phyloP scores from a whole-genome alignment of 257 asterid species.

The Solanum gracilifrons region DNA sequence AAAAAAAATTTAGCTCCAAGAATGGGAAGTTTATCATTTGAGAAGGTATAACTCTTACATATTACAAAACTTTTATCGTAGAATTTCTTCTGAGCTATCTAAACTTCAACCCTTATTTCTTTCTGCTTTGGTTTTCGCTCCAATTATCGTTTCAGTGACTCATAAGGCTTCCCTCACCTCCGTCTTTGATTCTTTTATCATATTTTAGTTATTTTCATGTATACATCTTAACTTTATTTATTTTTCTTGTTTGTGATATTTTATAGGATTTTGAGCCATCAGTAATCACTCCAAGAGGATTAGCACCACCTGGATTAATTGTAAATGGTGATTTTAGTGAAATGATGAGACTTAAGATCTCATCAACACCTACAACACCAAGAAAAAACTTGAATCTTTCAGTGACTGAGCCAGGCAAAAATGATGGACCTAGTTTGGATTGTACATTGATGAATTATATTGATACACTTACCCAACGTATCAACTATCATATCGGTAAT shows the following conservation, averaged over 20 bases:
- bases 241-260: background rate
- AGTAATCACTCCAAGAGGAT: background rate
- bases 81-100: background rate
- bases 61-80: background rate
- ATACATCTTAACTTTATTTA: background rate
- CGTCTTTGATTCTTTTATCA: background rate
- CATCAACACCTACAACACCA: background rate
- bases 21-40: conserved; percentile 1
- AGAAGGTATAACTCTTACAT: background rate
- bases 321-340: background rate
- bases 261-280: conserved; percentile 1
- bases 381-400: conserved; percentile 1
- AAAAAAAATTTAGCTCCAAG: background rate
- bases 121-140: background rate
- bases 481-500: conserved; percentile 3
- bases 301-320: background rate
- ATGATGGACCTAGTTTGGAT: background rate
- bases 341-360: background rate
- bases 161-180: background rate
- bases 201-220: background rate
- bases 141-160: background rate
- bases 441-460: background rate
- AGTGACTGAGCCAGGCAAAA: background rate
- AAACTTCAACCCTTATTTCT: background rate
- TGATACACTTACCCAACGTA: background rate